Base-by-base conservation (phyloP, 495 filamentous ascomycete genomes). In the Aspergillus carlsbadensis region DNA sequence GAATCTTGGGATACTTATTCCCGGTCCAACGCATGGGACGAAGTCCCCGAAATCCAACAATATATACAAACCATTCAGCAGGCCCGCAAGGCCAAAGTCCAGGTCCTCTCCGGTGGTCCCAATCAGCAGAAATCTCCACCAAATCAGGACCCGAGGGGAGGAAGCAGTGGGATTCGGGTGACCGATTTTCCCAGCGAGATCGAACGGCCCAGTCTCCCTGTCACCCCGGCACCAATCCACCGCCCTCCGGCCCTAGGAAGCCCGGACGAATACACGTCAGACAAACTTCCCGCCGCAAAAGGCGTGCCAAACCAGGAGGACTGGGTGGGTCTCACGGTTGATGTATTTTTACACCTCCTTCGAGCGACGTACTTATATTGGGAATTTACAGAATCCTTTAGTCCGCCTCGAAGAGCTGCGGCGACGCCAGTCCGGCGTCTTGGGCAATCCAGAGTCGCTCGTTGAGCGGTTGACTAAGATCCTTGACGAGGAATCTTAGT, bases 141-240 rank as follows among this genome's bases (percentile, higher is more conserved):
- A 37, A 6, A 0, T 26, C 41, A 59, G 26, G 26, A 53, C 41
- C 41, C 65, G 54, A 41, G 14, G 7, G 13, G 75, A 52, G 68
- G 78, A 33, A 76, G 77, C 51, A 83, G 81, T 65, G 80, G 47
- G 15, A 52, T 83, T 54, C 87, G 76, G 58, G 71, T 96, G 20
- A 96, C 90, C 22, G 90, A 96, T 72, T 96, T 96, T 73, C 92
- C 92, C 3, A 87, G 81, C 59, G 89, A 87, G 67, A 70, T 82
- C 56, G 92, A 96, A 68, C 81, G 92, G 15, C 92, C 92, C 39
- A 92, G 88, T 62, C 79, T 96, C n/a, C 91, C 92, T 15, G 91
- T 96, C 22, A 96, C 92, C 11, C 92, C 92, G 2, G 89, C 89
- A 1, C 90, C 91, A 3, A 81, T 90, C 55, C 77, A 83, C 26